Evolutionary conservation across 1,284 basidiomycete genomes (phyloP), one percentile per base, ranked within the genome.

Genomic region (Moniliella sp.): DNA sequence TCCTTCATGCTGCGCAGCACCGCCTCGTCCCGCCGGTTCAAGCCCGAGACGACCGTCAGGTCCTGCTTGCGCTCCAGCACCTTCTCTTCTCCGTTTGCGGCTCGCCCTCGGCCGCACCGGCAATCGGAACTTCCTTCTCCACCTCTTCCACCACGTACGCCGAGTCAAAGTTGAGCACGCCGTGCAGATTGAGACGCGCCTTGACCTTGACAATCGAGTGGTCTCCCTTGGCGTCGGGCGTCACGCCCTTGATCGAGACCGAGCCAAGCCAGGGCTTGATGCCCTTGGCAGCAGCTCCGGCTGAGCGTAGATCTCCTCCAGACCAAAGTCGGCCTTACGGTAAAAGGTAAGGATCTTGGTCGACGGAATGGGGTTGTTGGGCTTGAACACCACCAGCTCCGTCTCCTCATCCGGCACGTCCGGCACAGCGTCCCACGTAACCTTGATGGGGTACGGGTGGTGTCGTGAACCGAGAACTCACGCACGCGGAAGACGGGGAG

Each of bases 261-360:
- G 45, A 40, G 35, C 55, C 55, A 17, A 58, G 45, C 46, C 42
- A 50, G 11, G 55, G 51, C 46, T 57, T 52, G 36, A 46, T 49
- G 30, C 55, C 55, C 34, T 28, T 9, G 55, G 55, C 29, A 57
- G 38, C 34, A 34, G 34, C 5, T 44, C 43, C 18, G 49, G 45
- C 18, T 45, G 28, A 27, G 53, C 47, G 41, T 58, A 58, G 34
- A 46, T 39, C 3, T 49, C 55, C 37, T 56, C 44, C 31, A 58
- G 46, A 19, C 43, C 43, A 34, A 58, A 58, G 34, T 50, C 50
- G 31, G 56, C 51, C 49, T 58, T 58, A 40, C 55, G 53, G 49
- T 58, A 58, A 46, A 58, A 58, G 19, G 55, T 58, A 26, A 58
- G 46, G 34, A 58, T 55, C 48, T 58, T 58, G 42, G 55, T 58